Evolutionary conservation across 1,284 basidiomycete genomes (phyloP).

Genomic region (Cryptococcus sp.): DNA sequence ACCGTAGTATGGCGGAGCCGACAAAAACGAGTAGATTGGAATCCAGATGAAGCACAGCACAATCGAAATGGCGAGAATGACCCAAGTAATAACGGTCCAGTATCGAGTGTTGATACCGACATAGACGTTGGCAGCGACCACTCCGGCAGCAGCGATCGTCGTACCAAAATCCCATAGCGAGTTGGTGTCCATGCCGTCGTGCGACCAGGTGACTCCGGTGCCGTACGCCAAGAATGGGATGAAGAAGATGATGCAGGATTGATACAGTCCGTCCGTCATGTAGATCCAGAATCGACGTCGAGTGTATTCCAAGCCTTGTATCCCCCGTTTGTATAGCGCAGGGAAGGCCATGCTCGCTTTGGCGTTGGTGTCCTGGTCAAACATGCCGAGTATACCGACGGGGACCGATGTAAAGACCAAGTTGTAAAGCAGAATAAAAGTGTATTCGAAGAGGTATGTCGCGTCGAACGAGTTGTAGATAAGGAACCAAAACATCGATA

Average conservation of each 20-base stretch:
- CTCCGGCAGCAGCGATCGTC: conserved; percentile 78
- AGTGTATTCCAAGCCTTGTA: conserved; percentile 88
- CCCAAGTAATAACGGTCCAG: conserved; percentile 82
- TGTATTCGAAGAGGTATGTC: conserved; percentile 94
- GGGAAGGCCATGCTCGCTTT: conserved; percentile 85
- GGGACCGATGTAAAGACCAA: conserved; percentile 90
- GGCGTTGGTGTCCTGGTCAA: conserved; percentile 93
- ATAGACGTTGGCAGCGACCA: conserved; percentile 79
- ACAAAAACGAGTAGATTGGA: conserved; percentile 72
- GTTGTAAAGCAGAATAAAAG: conserved; percentile 85
- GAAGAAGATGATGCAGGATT: conserved; percentile 85
- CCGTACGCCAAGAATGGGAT: conserved; percentile 77
- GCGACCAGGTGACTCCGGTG: conserved; percentile 57
- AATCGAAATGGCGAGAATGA: conserved; percentile 71
- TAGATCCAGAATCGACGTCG: conserved; percentile 87
- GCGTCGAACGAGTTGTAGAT: conserved; percentile 91
- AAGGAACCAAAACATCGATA: conserved; percentile 91
- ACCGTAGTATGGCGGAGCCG: conserved; percentile 62
- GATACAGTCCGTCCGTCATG: conserved; percentile 90
- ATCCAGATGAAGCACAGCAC: conserved; percentile 78
- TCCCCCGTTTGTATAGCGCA: conserved; percentile 87
- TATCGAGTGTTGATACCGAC: conserved; percentile 84
- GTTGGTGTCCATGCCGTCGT: conserved; percentile 68
- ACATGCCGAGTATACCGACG: conserved; percentile 84
- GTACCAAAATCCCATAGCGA: conserved; percentile 87